Evolutionary conservation across 139 green algal species (phyloP).

Genomic region (Limnomonas spitsbergensis): DNA sequence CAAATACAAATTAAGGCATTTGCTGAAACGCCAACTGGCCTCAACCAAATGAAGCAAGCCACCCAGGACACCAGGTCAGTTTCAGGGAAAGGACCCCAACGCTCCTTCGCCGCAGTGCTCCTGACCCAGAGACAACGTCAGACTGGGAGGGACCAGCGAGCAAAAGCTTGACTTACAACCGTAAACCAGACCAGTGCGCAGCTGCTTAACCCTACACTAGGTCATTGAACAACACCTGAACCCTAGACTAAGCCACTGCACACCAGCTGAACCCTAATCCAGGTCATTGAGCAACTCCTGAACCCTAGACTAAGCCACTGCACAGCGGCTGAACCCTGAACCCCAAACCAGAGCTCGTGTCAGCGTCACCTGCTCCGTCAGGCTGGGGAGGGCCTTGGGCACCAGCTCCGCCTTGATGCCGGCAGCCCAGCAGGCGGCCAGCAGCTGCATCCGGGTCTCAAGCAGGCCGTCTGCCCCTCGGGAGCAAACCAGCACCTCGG

Average conservation of each 20-base stretch:
- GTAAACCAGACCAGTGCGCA: no score
- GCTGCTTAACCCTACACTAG: background rate
- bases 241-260: background rate
- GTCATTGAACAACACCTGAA: background rate
- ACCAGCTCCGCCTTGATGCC: constrained; percentile 71
- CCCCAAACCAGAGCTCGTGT: background rate
- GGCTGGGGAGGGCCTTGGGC: constrained; percentile 44
- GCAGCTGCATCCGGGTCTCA: constrained; percentile 47
- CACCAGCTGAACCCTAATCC: background rate
- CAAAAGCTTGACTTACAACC: no score
- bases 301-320: background rate
- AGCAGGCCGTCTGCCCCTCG: constrained; percentile 70
- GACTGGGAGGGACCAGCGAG: no score
- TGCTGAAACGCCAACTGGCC: no score
- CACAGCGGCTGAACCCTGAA: background rate
- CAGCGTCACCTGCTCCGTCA: constrained; percentile 32
- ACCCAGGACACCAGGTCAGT: no score
- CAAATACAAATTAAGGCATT: no score
- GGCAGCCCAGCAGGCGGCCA: constrained; percentile 59
- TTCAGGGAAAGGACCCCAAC: no score
- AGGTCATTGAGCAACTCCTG: background rate
- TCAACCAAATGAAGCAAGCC: no score
- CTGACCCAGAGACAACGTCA: no score
- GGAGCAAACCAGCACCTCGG: constrained; percentile 76
- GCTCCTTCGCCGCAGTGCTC: no score